Evolutionary conservation across 2,329 filamentous ascomycete genomes (phyloP), one percentile per base, ranked within the genome.

Genomic region (Hypoxylon sp.): DNA sequence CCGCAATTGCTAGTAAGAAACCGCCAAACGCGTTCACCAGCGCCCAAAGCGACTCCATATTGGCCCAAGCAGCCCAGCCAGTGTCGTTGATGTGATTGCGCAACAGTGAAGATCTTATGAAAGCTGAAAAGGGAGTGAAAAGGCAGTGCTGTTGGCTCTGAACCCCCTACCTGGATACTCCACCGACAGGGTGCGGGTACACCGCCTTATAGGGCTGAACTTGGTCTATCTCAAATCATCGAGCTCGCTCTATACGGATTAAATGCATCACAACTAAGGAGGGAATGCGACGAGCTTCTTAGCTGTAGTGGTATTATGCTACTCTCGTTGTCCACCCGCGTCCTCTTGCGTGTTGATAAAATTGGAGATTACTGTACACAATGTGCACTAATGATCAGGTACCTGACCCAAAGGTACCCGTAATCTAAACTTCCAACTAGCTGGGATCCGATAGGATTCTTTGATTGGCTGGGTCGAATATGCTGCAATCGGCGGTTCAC

Each of bases 1-100:
- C 20, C 16, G 45, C 26, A 5, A 71, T 26, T 3, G 61, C 64
- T 18, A 75, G n/a, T 11, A 67, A 58, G 24, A 73, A 65, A 14
- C 70, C 73, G 16, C 71, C 61, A 48, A 65, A 50, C 14, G 69
- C 70, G 20, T 71, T 70, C 33, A 70, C 20, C 7, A 74, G 28
- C 7, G 59, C 48, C 54, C 51, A 52, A 20, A 66, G 24, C 12
- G 51, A 50, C 22, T 52, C 65, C 71, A 74, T 74, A 2, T 12
- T 53, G 38, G 32, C 16, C 33, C 2, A 48, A 28, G 28, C 6
- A 33, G 32, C 4, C 22, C 24, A 24, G 38, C 11, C 2, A 24
- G 22, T 40, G 18, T 26, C n/a, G 9, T n/a, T 40, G 33, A 44
- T n/a, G 20, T 16, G 28, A n/a, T 26, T 40, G 1, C 16, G n/a